Conservation (phyloP, 1,284 basidiomycete genomes). For the Waitea zeae region DNA sequence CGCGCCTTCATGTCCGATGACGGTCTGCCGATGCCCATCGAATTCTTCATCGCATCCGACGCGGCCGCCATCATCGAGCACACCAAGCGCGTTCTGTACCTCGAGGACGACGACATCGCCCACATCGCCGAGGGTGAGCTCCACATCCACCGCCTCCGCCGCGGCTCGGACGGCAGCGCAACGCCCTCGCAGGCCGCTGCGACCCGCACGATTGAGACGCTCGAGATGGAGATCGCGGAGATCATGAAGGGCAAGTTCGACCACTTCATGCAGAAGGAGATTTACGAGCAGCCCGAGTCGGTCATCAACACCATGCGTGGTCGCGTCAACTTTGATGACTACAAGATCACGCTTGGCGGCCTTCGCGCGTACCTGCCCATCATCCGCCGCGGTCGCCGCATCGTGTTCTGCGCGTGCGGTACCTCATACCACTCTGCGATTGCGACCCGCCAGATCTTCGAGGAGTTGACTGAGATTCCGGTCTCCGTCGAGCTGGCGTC, state of each 20-base stretch:
- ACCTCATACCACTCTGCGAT: slow-evolving; percentile 97
- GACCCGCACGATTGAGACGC: slow-evolving; percentile 93
- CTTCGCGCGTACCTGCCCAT: slow-evolving; percentile 91
- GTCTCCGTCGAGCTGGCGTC: slow-evolving; percentile 95
- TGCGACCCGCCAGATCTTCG: slow-evolving; percentile 96
- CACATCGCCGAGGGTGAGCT: slow-evolving; percentile 95
- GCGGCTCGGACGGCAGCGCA: slow-evolving; percentile 57
- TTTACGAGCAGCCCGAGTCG: slow-evolving; percentile 99
- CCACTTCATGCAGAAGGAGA: slow-evolving; percentile 99
- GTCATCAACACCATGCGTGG: slow-evolving; percentile 99
- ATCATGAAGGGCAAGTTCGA: slow-evolving; percentile 99
- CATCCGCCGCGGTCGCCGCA: slow-evolving; percentile 87
- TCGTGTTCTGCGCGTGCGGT: slow-evolving; percentile 96
- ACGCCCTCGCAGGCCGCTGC: slow-evolving; percentile 44
- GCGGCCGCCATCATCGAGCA: slow-evolving; percentile 95
- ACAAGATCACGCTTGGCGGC: slow-evolving; percentile 88
- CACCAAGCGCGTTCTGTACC: slow-evolving; percentile 97
- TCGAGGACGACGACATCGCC: slow-evolving; percentile 98
- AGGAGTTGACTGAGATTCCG: slow-evolving; percentile 98
- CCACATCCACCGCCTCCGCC: slow-evolving; percentile 96
- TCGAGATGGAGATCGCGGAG: slow-evolving; percentile 97
- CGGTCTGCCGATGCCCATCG: slow-evolving; percentile 96
- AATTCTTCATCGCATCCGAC: slow-evolving; percentile 98
- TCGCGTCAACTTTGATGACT: slow-evolving; percentile 95
- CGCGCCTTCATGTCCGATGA: slow-evolving; percentile 98